Evolutionary conservation across 768 basidiomycete species (phyloP).

Genomic region (Lentinula sp.): DNA sequence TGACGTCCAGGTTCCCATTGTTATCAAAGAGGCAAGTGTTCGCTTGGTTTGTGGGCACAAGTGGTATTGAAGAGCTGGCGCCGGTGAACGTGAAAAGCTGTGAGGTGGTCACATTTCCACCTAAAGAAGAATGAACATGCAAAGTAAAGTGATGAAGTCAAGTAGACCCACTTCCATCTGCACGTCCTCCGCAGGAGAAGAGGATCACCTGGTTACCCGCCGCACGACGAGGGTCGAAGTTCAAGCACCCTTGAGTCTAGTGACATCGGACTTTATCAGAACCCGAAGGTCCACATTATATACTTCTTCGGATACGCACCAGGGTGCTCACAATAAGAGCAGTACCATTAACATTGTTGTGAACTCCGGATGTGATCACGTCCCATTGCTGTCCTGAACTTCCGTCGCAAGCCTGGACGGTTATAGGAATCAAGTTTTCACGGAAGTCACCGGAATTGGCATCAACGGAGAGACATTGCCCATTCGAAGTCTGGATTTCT

Average conservation of each 20-base stretch:
- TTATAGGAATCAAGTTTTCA: constrained; percentile 15
- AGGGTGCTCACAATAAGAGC: constrained; percentile 15
- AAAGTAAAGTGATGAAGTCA: too few species aligned
- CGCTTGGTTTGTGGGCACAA: too few species aligned
- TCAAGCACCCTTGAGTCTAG: constrained; percentile 17
- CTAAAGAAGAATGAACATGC: too few species aligned
- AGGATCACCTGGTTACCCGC: constrained; percentile 17
- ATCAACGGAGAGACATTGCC: constrained; percentile 14
- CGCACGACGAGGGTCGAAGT: constrained; percentile 17
- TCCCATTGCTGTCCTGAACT: constrained; percentile 17
- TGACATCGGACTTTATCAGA: neutral
- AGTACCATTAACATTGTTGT: constrained; percentile 13
- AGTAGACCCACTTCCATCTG: constrained; percentile 13
- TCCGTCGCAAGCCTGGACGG: constrained; percentile 11
- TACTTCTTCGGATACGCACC: neutral
- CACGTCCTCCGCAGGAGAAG: constrained; percentile 19
- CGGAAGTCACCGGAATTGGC: constrained; percentile 15
- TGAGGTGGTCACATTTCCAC: too few species aligned
- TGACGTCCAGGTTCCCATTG: too few species aligned
- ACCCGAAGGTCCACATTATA: neutral
- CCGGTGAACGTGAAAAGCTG: too few species aligned
- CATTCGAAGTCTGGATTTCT: constrained; percentile 13
- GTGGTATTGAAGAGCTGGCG: too few species aligned
- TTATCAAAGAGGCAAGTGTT: too few species aligned
- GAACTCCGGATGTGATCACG: constrained; percentile 15